These are phyloP conservation scores for Bidens hawaiensis DNA, from an alignment of 140 eudicot genomes.

Conservation along the genomic window DNA sequence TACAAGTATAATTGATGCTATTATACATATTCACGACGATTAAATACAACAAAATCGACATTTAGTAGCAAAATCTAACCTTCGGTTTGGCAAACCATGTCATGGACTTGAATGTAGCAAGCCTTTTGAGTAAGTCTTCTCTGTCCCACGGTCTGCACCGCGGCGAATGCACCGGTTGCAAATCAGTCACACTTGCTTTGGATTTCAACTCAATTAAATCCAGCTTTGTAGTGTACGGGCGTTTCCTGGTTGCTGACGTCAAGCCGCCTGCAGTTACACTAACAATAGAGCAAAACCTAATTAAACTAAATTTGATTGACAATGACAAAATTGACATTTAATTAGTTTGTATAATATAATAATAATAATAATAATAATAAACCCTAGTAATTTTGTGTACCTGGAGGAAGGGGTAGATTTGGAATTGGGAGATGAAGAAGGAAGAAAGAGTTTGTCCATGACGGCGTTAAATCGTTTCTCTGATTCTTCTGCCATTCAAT, in stretches of 20 bases:
- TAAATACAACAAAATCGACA: not conserved
- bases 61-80: slow-evolving; percentile 44
- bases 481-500: slow-evolving; percentile 94
- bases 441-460: slow-evolving; percentile 71
- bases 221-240: slow-evolving; percentile 32
- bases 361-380: slow-evolving; percentile 11
- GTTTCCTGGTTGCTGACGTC: slow-evolving; percentile 49
- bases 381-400: too few relatives aligned
- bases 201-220: slow-evolving; percentile 29
- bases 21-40: too few relatives aligned
- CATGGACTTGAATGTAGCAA: slow-evolving; percentile 94
- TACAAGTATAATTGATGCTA: too few relatives aligned
- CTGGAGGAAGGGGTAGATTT: too few relatives aligned
- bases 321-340: too few relatives aligned
- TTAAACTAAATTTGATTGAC: not conserved
- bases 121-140: slow-evolving; percentile 63
- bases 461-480: slow-evolving; percentile 64
- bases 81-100: slow-evolving; percentile 98
- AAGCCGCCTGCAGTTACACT: slow-evolving; percentile 34
- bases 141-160: slow-evolving; percentile 93
- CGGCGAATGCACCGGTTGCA: slow-evolving; percentile 44
- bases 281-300: slow-evolving; percentile 6
- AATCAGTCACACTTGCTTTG: slow-evolving; percentile 30
- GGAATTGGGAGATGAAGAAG: slow-evolving; percentile 48
- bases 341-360: not conserved